Evolutionary conservation across 1,139 yeast species (phyloP).

Genomic region (Pichia sp.): DNA sequence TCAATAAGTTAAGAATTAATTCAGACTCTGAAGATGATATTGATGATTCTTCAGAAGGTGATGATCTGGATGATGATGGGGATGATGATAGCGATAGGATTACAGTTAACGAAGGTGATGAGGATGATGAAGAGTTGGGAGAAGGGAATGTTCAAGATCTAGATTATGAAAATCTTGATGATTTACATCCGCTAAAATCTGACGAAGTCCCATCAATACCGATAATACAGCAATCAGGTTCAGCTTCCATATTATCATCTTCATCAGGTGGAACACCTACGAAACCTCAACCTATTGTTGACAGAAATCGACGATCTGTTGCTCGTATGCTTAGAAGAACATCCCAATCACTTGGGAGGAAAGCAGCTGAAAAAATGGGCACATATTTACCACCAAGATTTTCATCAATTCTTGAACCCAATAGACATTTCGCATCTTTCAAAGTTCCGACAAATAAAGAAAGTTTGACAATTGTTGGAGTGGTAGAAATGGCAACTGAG

Average conservation of each 20-base stretch:
- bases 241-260: constrained; percentile 28
- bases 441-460: constrained; percentile 67
- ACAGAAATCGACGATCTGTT: constrained; percentile 61
- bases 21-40: constrained; percentile 20
- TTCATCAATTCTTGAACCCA: constrained; percentile 83
- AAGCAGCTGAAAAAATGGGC: constrained; percentile 86
- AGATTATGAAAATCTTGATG: constrained; percentile 18
- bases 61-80: constrained; percentile 12
- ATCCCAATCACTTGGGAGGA: constrained; percentile 47
- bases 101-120: constrained; percentile 14
- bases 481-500: constrained; percentile 29
- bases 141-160: constrained; percentile 19
- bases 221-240: background rate
- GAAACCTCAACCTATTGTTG: constrained; percentile 53
- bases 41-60: constrained; percentile 13
- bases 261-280: constrained; percentile 32
- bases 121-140: constrained; percentile 4
- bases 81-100: too few relatives aligned
- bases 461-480: constrained; percentile 56
- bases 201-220: background rate
- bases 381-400: constrained; percentile 79
- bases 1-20: constrained; percentile 1
- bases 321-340: constrained; percentile 60
- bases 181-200: constrained; percentile 22
- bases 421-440: constrained; percentile 88